Base-by-base conservation (phyloP, 2,329 filamentous ascomycete genomes). In the Cercospora sp. region DNA sequence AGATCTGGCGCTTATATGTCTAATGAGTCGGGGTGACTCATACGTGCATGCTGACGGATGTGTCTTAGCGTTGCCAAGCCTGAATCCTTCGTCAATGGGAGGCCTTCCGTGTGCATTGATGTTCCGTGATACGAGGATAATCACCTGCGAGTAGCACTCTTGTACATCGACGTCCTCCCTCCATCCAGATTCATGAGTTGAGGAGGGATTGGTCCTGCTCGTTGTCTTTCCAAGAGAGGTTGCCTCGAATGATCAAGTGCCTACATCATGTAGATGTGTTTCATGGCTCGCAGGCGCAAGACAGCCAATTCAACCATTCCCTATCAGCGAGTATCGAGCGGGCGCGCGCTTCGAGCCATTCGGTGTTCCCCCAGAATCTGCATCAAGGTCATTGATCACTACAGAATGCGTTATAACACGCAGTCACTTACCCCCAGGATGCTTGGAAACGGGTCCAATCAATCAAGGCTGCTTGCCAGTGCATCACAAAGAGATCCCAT, bases 381-480 rank as follows among this genome's bases (percentile, higher is more conserved):
- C 39, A 18, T 10, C n/a, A 51, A 33, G 18, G 66, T 62, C 59
- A 67, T 48, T 48, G 28, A 9, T 16, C 9, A 10, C 30, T 9
- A 42, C 9, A n/a, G 4, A 16, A 42, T 42, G 26, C 8, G 8
- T n/a, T 6, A 10, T 30, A 33, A 26, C 3, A 12, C 28, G 5
- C 33, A n/a, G 28, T 26, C 16, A 55, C 61, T 60, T 57, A 69
- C 26, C 71, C 70, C 72, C 72, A 73, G 23, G 78, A 78, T 2
- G 79, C 79, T 61, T 81, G 80, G 48, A 81, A 81, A 3, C 80
- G 69, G 33, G 88, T 83, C 89, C 89, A 91, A 73, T 91, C 89
- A 0, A 91, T 87, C 3, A 91, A 76, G 0, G 89, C 89, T 3
- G 84, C 85, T 75, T 91, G 87, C 88, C 89, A 91, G 71, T 91